Conservation (phyloP, 495 filamentous ascomycete genomes). For the Aeminium ludgeri region DNA sequence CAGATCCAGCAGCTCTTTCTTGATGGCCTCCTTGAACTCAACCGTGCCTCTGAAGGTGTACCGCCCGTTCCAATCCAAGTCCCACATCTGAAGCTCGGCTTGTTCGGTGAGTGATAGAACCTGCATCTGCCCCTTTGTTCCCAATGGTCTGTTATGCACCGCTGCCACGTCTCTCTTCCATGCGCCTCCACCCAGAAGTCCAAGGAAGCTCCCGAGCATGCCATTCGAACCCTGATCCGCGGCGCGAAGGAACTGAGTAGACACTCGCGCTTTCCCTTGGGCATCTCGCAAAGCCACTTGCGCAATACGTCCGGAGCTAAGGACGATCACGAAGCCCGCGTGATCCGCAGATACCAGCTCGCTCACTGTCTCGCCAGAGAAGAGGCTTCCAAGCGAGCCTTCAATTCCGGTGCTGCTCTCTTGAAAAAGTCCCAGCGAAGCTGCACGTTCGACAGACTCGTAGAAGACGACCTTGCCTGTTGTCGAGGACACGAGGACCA, state of each 20-base stretch:
- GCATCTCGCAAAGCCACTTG: slow-evolving; percentile 70
- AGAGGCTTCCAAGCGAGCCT: slow-evolving; percentile 49
- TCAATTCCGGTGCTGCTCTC: slow-evolving; percentile 66
- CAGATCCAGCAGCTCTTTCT: slow-evolving; percentile 9
- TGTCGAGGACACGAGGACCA: slow-evolving; percentile 66
- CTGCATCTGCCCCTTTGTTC: slow-evolving; percentile 66
- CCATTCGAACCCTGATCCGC: slow-evolving; percentile 31
- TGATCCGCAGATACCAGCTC: slow-evolving; percentile 68
- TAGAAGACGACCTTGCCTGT: slow-evolving; percentile 81
- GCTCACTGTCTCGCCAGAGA: slow-evolving; percentile 58
- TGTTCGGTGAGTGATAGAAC: slow-evolving; percentile 58
- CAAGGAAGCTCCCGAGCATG: slow-evolving; percentile 60
- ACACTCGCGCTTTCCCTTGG: slow-evolving; percentile 68
- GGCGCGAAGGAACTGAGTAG: slow-evolving; percentile 49
- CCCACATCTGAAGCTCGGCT: slow-evolving; percentile 68
- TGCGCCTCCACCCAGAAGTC: slow-evolving; percentile 41
- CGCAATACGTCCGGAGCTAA: slow-evolving; percentile 69
- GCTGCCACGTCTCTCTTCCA: slow-evolving; percentile 62
- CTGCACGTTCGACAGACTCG: slow-evolving; percentile 78
- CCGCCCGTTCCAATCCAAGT: slow-evolving; percentile 65
- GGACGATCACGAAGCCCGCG: slow-evolving; percentile 65
- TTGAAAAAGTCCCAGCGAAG: slow-evolving; percentile 54
- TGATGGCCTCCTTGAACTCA: slow-evolving; percentile 30
- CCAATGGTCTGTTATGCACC: slow-evolving; percentile 48
- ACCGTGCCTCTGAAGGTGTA: slow-evolving; percentile 36